Conservation (phyloP, 1,284 basidiomycete species). For the Xerocomus cyaneibrunnescens region DNA sequence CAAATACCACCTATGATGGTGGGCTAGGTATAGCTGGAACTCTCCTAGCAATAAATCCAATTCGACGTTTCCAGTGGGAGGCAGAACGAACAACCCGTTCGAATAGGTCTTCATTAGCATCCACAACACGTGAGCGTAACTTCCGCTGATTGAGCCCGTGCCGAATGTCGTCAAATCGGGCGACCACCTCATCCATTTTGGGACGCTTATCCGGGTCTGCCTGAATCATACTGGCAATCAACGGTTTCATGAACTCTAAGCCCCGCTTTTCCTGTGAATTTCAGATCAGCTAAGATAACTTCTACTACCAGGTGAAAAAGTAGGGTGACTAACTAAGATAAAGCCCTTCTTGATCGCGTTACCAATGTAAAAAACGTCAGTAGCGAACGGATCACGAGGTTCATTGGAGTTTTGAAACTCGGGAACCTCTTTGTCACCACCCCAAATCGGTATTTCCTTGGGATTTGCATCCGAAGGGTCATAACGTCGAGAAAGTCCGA, state of each 20-base stretch:
- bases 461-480: slow-evolving; percentile 23
- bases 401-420: slow-evolving; percentile 30
- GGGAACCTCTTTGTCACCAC: slow-evolving; percentile 37
- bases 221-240: slow-evolving; percentile 36
- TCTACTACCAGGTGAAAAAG: not conserved
- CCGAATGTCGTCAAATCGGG: slow-evolving; percentile 28
- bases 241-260: slow-evolving; percentile 35
- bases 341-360: slow-evolving; percentile 22
- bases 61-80: slow-evolving; percentile 19
- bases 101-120: slow-evolving; percentile 6
- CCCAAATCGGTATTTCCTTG: slow-evolving; percentile 24
- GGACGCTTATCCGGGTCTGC: slow-evolving; percentile 35
- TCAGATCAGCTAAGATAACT: not conserved
- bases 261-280: slow-evolving; percentile 16
- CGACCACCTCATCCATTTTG: slow-evolving; percentile 36
- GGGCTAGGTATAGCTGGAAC: slow-evolving; percentile 10
- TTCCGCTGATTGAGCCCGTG: slow-evolving; percentile 25
- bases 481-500: slow-evolving; percentile 38
- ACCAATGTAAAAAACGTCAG: slow-evolving; percentile 35
- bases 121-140: slow-evolving; percentile 23
- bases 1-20: not conserved
- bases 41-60: slow-evolving; percentile 10
- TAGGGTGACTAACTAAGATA: slow-evolving; percentile 13
- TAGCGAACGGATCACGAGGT: slow-evolving; percentile 30
- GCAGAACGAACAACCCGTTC: slow-evolving; percentile 1